Percentiles rank a stretch among this genome's conserved stretches.
Evolutionary conservation across 495 filamentous ascomycete genomes (phyloP).

Genomic region (Penicillium paxilli): DNA sequence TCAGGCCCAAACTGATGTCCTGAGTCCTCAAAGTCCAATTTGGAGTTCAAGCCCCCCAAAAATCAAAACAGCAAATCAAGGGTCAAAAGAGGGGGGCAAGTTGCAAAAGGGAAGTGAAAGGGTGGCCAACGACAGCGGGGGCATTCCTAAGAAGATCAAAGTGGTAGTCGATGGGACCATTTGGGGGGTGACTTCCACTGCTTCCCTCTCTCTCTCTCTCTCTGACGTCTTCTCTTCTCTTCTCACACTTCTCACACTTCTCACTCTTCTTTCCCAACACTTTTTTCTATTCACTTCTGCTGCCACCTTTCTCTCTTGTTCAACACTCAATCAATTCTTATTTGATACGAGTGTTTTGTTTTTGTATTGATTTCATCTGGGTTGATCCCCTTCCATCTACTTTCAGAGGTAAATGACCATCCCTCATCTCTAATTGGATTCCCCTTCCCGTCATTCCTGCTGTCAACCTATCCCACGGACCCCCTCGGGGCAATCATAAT

Average conservation of each 20-base stretch:
- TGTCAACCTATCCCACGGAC: no score
- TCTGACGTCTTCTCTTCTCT: background rate
- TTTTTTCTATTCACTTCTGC: slow-evolving; percentile 3
- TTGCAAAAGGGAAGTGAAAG: background rate
- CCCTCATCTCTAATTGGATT: background rate
- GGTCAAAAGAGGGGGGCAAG: background rate
- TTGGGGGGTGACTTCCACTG: no score
- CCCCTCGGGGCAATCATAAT: no score
- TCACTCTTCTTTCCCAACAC: no score
- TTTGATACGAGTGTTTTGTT: background rate
- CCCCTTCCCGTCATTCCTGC: background rate
- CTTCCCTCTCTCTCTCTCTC: background rate
- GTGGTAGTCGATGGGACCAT: background rate
- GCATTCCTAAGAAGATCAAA: background rate
- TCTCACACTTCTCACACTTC: no score
- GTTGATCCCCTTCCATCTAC: background rate
- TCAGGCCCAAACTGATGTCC: background rate
- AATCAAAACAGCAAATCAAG: no score
- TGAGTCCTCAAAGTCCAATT: background rate
- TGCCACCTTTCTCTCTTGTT: background rate
- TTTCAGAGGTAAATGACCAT: no score
- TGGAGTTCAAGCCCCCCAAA: no score
- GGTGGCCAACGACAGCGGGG: background rate
- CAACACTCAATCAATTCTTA: background rate
- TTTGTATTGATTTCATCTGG: background rate